These are phyloP conservation scores for Tetrapisispora fleetii DNA, from an alignment of 805 yeast genomes.

Conservation along the genomic window DNA sequence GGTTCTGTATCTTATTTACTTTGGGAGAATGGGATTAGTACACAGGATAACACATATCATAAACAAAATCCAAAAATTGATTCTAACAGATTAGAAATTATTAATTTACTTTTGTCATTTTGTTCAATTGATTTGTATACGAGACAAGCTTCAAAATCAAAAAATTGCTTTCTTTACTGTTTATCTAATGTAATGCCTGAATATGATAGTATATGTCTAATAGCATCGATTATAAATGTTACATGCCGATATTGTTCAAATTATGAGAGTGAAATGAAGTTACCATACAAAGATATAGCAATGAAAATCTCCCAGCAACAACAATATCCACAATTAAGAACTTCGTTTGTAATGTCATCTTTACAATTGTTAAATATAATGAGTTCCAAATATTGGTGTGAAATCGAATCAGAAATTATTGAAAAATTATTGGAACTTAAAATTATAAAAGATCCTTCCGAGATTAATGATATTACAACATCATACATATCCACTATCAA, in stretches of 20 bases:
- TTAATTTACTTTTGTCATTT: slow-evolving; percentile 51
- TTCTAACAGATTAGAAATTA: slow-evolving; percentile 54
- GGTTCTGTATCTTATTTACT: slow-evolving; percentile 23
- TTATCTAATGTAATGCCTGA: slow-evolving; percentile 37
- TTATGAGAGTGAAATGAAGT: slow-evolving; percentile 25
- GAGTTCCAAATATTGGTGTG: slow-evolving; percentile 10
- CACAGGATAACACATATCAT: slow-evolving; percentile 23
- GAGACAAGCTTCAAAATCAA: background rate
- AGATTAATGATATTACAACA: background rate
- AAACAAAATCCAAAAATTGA: slow-evolving; percentile 39
- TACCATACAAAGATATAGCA: slow-evolving; percentile 10
- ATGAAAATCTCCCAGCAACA: slow-evolving; percentile 15
- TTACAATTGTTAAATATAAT: slow-evolving; percentile 53
- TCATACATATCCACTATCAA: slow-evolving; percentile 41
- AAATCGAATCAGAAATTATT: background rate
- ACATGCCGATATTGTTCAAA: slow-evolving; percentile 42
- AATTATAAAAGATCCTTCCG: background rate
- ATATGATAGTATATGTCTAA: slow-evolving; percentile 38
- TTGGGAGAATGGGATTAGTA: slow-evolving; percentile 84
- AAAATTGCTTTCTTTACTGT: slow-evolving; percentile 52
- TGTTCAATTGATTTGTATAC: slow-evolving; percentile 54
- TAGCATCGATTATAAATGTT: slow-evolving; percentile 63
- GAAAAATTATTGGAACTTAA: background rate
- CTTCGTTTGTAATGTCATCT: slow-evolving; percentile 42
- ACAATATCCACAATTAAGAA: slow-evolving; percentile 25